Conservation (phyloP, 83 land plant species). For the Picea abies region DNA sequence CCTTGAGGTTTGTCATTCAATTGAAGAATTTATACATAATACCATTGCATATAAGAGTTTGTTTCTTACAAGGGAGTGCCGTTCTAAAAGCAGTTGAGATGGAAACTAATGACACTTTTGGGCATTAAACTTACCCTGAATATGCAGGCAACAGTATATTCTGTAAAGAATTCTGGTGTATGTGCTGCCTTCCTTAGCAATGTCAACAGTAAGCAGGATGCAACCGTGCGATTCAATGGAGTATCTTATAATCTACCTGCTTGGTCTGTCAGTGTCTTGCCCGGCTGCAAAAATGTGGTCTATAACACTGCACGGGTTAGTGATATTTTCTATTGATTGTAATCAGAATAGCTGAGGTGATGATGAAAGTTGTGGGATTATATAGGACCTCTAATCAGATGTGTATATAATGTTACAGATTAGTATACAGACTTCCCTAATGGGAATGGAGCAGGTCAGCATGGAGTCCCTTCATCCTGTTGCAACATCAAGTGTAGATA, state of each 20-base stretch:
- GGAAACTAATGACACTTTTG: not conserved
- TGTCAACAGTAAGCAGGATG: constrained; percentile 30
- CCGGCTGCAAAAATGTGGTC: constrained; percentile 71
- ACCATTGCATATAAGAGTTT: not conserved
- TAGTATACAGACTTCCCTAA: no score
- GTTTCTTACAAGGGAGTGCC: not conserved
- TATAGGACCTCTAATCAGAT: not conserved
- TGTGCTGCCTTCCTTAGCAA: constrained; percentile 59
- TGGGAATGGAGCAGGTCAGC: no score
- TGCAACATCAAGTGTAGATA: no score
- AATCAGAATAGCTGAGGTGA: not conserved
- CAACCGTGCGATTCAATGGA: constrained; percentile 45
- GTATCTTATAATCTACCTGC: constrained; percentile 57
- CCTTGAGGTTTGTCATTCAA: constrained; percentile 23
- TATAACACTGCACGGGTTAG: constrained; percentile 88
- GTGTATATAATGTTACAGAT: constrained; percentile 21
- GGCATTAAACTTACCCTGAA: not conserved
- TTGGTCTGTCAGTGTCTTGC: constrained; percentile 93
- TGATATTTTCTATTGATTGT: not conserved
- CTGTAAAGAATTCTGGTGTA: not conserved
- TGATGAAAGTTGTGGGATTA: not conserved
- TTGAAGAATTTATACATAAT: constrained; percentile 8
- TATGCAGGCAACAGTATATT: constrained; percentile 10
- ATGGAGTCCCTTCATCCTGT: no score
- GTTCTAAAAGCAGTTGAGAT: no score